A percentile compares a stretch with the other conserved stretches of the same genome.
These are phyloP conservation scores for Capronia epimyces DNA, from an alignment of 2,329 filamentous ascomycete genomes.

Conservation along the genomic window DNA sequence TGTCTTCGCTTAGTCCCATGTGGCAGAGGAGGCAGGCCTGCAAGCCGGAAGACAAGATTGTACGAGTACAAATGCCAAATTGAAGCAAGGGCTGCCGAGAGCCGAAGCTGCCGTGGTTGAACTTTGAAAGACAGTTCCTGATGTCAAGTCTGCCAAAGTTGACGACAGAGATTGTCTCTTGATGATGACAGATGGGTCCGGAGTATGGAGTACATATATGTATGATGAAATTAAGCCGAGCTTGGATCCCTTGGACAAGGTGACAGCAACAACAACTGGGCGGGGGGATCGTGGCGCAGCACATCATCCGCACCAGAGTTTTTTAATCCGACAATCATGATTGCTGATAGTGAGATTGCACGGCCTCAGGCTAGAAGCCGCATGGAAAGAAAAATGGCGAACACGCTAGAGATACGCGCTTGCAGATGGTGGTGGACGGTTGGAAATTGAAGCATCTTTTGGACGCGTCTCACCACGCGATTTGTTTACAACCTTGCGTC, in stretches of 20 bases:
- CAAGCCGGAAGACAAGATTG: too few relatives aligned
- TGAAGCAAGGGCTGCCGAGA: not conserved
- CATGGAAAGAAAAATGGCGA: not conserved
- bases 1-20: not conserved
- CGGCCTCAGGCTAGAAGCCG: slow-evolving; percentile 11
- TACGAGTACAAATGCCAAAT: too few relatives aligned
- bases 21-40: too few relatives aligned
- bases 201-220: too few relatives aligned
- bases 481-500: slow-evolving; percentile 17
- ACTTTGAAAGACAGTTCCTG: not conserved
- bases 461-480: slow-evolving; percentile 8
- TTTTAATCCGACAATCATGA: not conserved
- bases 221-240: not conserved
- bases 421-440: not conserved
- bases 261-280: slow-evolving; percentile 1
- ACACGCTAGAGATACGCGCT: slow-evolving; percentile 8
- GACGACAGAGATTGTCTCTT: not conserved
- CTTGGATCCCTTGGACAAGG: not conserved
- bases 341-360: slow-evolving; percentile 12
- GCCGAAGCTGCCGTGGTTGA: not conserved
- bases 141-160: not conserved
- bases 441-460: not conserved
- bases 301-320: not conserved
- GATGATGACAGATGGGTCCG: not conserved
- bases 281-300: not conserved